Evolutionary conservation across 2,329 filamentous ascomycete genomes (phyloP).

Genomic region (Cladosporium oxysporum): DNA sequence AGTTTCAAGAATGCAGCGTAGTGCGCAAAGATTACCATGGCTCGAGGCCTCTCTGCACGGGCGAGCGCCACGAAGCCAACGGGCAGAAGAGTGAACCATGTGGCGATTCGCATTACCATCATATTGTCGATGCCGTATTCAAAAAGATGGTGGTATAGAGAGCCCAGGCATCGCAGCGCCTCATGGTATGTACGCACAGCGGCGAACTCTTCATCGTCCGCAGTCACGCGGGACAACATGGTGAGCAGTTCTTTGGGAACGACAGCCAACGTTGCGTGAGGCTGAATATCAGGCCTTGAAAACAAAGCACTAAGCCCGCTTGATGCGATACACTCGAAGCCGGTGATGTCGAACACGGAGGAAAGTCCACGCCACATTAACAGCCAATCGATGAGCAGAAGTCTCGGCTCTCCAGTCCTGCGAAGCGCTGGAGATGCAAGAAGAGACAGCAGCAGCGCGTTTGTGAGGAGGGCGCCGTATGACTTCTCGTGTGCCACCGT

Average conservation of each 20-base stretch:
- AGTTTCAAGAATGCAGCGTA: conserved; percentile 4
- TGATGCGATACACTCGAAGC: not conserved
- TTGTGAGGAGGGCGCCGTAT: not conserved
- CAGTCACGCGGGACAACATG: not conserved
- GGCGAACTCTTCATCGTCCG: not conserved
- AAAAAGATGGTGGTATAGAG: not conserved
- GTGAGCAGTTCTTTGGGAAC: not conserved
- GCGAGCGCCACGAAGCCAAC: not conserved
- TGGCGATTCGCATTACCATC: not conserved
- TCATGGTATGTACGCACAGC: not conserved
- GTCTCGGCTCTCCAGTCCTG: not conserved
- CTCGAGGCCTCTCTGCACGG: not conserved
- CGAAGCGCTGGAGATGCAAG: not conserved
- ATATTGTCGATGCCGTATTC: not conserved
- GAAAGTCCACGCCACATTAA: not conserved
- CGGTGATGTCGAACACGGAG: not conserved
- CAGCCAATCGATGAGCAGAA: conserved; percentile 1
- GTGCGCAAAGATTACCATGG: not conserved
- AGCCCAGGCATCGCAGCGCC: conserved; percentile 5
- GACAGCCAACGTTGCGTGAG: not conserved
- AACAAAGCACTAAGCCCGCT: not conserved
- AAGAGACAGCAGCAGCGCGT: not conserved
- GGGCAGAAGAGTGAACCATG: not conserved
- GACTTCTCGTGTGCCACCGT: not conserved
- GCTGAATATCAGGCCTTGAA: not conserved